Base-by-base conservation (phyloP, 345 rosid species). In the Bruguiera parviflora region DNA sequence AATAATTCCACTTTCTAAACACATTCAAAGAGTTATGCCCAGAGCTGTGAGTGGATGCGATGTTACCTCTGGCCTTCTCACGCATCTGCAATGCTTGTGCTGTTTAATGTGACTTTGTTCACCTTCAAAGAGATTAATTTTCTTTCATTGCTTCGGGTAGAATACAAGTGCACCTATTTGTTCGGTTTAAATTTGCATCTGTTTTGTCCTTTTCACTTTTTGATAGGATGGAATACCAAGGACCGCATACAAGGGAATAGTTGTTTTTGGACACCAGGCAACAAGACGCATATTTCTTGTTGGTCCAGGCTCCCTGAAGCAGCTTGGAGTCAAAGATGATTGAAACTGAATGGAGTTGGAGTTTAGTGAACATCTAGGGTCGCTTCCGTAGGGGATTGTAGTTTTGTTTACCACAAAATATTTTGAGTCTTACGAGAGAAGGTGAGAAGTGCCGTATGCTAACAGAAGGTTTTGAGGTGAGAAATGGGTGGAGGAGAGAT, bases 201-300 rank as follows among this genome's bases (percentile, higher is more conserved):
- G 8, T 4, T 67, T 4, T 39, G 59, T 9, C 20, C 13, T 49
- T 25, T 58, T 7, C 25, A 13, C 16, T 31, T 60, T 16, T 35
- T n/a, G n/a, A 2, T 73, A 95, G 99, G 99, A 95, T 70, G 99
- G 99, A 81, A 81, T 95, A 51, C 98, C 97, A 32, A 89, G 99
- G 77, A 83, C 96, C 71, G 90, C 99, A 67, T 92, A 90, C 77
- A 92, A 92, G 81, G 98, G 99, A 77, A 79, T 88, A 27, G 96
- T 95, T 68, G 89, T 87, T 75, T 90, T 92, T 82, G 82, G 96
- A 37, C 66, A 81, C 79, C 92, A 85, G 47, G 76, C 87, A 28
- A 71, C 84, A 72, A 83, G 82, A 69, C 87, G 94, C 19, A 71
- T 95, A 65, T 89, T 89, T 79, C 87, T 95, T 49, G 87, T 92